Percentiles rank a stretch among this genome's conserved stretches.
Conservation (phyloP, 75 land plant genomes). For the Adiantum capillusveneris region DNA sequence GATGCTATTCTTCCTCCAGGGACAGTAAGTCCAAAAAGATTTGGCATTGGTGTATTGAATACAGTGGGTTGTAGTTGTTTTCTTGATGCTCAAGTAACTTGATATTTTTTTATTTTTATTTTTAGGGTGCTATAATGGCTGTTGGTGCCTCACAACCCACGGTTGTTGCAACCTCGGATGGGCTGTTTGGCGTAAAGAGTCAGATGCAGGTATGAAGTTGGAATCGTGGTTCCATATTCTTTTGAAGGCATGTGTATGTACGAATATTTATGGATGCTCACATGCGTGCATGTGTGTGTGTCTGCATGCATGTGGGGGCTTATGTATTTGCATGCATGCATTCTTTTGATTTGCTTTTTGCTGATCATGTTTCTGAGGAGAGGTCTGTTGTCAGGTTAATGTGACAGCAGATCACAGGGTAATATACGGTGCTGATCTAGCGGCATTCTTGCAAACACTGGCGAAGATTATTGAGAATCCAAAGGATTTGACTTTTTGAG, state of each 20-base stretch:
- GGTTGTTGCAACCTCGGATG: slow-evolving; percentile 69
- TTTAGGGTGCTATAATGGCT: slow-evolving; percentile 98
- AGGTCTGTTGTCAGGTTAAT: slow-evolving; percentile 95
- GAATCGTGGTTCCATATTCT: no score
- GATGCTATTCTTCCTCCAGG: slow-evolving; percentile 99
- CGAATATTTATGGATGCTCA: no score
- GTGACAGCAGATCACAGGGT: slow-evolving; percentile 95
- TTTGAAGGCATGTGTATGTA: no score
- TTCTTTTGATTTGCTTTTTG: no score
- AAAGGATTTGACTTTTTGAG: slow-evolving; percentile 75
- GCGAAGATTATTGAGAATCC: slow-evolving; percentile 83
- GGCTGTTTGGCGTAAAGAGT: slow-evolving; percentile 79
- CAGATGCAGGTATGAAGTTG: slow-evolving; percentile 83
- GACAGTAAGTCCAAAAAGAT: slow-evolving; percentile 43
- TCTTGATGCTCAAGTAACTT: no score
- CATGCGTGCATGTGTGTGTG: no score
- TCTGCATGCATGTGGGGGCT: no score
- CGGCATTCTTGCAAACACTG: slow-evolving; percentile 86
- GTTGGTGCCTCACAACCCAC: slow-evolving; percentile 93
- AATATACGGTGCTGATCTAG: slow-evolving; percentile 90
- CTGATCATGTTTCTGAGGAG: no score
- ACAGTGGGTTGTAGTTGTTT: no score
- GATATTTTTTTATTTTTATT: background rate
- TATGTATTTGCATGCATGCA: no score
- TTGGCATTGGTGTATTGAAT: slow-evolving; percentile 1